phyloP scores from a whole-genome alignment of 495 filamentous ascomycete genomes.

The Penicillium bialowiezense region DNA sequence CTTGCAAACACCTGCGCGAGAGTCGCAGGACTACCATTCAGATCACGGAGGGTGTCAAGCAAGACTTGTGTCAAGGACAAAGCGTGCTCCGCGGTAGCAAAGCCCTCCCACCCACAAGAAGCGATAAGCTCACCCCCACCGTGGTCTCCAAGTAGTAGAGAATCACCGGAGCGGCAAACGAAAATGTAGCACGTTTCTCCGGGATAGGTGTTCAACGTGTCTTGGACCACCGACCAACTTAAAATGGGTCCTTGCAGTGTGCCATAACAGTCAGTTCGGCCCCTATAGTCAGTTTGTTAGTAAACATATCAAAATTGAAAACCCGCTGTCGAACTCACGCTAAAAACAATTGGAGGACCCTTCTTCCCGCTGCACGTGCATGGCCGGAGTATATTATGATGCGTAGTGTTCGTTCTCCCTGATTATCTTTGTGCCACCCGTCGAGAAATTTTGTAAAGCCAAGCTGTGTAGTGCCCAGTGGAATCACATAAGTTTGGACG shows the following conservation, averaged over 20 bases:
- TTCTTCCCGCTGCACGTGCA: not conserved
- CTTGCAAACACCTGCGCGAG: not conserved
- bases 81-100: not conserved
- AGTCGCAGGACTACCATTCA: not conserved
- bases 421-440: not conserved
- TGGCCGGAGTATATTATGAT: slow-evolving; percentile 5
- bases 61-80: slow-evolving; percentile 4
- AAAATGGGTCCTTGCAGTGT: not conserved
- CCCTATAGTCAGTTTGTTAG: not conserved
- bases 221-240: not conserved
- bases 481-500: slow-evolving; percentile 4
- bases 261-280: not conserved
- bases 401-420: not conserved
- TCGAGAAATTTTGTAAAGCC: not conserved
- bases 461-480: not conserved
- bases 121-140: slow-evolving; percentile 5
- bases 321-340: not conserved
- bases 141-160: not conserved
- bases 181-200: slow-evolving; percentile 5
- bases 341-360: not conserved
- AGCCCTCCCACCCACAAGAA: slow-evolving; percentile 1
- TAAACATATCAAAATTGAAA: not conserved
- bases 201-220: not conserved
- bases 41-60: not conserved
- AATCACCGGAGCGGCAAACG: slow-evolving; percentile 1